Evolutionary conservation across 1,284 basidiomycete species (phyloP), one percentile per base, ranked within the genome.

Genomic region (Malassezia pachydermatis): DNA sequence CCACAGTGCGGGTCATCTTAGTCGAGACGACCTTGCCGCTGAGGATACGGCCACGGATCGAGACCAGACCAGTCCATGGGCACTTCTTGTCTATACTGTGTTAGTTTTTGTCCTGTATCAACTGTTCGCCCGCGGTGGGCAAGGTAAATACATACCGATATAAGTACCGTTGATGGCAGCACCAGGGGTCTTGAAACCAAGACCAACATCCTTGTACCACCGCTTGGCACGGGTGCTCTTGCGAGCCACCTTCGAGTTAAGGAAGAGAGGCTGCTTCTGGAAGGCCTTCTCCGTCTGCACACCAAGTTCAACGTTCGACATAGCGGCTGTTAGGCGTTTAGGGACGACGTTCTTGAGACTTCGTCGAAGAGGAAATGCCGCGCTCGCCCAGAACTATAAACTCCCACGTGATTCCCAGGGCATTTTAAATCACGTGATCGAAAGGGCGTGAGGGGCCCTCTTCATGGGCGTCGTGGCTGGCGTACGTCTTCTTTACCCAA

Each of bases 1-100:
- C 82, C 74, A 96, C 81, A 57, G 94, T 98, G 73, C 94, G 88
- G 75, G 84, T 94, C 94, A 99, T 98, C 81, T 99, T 99, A 43
- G 90, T 95, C 61, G 92, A 96, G 53, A 98, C 79, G 62, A 98
- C 90, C 74, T 85, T 86, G 75, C 94, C 94, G 54, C 88, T 92
- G 63, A 99, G 78, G 77, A 99, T 96, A 73, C 94, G 92, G 58
- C 94, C 94, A 75, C 94, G 92, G 76, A 99, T 98, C 51, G 94
- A 96, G 11, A 66, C 61, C 36, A 64, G 58, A 54, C 65, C 65
- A 64, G 87, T 90, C 80, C 92, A 95, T 41, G 90, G 90, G 79
- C 90, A 98, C 79, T 99, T 99, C 80, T 98, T 98, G 82, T 99
- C 92, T 88, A 62, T 33, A 53, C 28, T 41, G 39, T 36, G 49